phyloP scores from a whole-genome alignment of 176 grass and related monocot species.

The Paspalum notatum region DNA sequence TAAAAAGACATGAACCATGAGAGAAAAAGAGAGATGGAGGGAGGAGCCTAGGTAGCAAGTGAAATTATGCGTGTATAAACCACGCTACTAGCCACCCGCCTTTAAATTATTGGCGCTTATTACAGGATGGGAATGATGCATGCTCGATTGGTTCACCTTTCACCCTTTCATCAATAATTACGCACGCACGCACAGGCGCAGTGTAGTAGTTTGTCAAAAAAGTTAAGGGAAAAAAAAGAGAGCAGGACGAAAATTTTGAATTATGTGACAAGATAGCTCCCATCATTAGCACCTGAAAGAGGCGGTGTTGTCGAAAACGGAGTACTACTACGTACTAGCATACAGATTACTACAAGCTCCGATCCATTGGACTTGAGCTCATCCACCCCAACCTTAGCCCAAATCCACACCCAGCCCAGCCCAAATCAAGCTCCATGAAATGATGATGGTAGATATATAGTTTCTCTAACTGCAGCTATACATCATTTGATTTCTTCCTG shows the following conservation, averaged over 20 bases:
- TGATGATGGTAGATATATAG: neutral
- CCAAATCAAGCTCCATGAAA: neutral
- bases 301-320: neutral
- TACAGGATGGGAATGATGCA: constrained; percentile 39
- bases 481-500: neutral
- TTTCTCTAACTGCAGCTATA: neutral
- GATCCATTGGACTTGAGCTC: neutral
- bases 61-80: constrained; percentile 72
- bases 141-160: constrained; percentile 36
- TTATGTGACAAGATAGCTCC: constrained; percentile 39
- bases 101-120: constrained; percentile 57
- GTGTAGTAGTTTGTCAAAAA: constrained; percentile 15
- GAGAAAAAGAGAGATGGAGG: constrained; percentile 9
- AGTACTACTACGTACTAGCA: neutral
- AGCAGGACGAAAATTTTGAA: neutral
- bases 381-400: neutral
- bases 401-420: neutral
- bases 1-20: constrained; percentile 32
- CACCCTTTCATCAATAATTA: constrained; percentile 50
- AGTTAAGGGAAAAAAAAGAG: neutral
- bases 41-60: constrained; percentile 7
- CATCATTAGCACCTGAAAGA: constrained; percentile 32
- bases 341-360: neutral
- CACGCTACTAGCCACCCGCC: constrained; percentile 45
- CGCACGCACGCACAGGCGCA: constrained; percentile 25